A percentile compares a stretch with the other conserved stretches of the same genome.
phyloP scores from a whole-genome alignment of 2,329 filamentous ascomycete species.

The Dactylellina cionopaga region DNA sequence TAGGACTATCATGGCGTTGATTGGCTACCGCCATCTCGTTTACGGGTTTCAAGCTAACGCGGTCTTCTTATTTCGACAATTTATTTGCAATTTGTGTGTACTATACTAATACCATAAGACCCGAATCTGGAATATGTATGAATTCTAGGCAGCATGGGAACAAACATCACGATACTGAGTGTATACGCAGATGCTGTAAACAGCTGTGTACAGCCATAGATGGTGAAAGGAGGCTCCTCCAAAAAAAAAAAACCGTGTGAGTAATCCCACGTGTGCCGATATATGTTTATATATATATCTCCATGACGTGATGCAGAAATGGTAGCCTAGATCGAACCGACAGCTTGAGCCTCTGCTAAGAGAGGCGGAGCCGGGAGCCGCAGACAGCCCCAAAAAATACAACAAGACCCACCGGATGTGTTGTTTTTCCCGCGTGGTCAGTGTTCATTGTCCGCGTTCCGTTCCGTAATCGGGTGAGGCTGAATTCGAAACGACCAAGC shows the following conservation, averaged over 20 bases:
- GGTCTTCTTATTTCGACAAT: no score
- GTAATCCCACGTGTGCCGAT: conserved; percentile 36
- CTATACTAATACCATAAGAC: no score
- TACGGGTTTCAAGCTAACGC: no score
- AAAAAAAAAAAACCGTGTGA: neutral
- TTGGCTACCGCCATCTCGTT: no score
- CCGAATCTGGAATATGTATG: no score
- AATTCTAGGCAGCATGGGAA: no score
- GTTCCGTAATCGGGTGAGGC: conserved; percentile 4
- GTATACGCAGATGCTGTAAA: neutral
- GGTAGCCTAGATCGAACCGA: conserved; percentile 28
- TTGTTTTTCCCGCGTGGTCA: conserved; percentile 1
- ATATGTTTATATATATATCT: conserved; percentile 25
- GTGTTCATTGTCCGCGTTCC: neutral
- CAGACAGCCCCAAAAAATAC: conserved; percentile 30
- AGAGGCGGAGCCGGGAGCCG: conserved; percentile 23
- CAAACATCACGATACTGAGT: no score
- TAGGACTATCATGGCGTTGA: no score
- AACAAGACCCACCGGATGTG: conserved; percentile 45
- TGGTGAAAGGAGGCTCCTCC: neutral
- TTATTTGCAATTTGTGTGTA: no score
- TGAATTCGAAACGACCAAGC: conserved; percentile 14
- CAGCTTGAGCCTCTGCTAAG: conserved; percentile 12
- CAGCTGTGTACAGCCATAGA: neutral
- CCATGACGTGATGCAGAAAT: conserved; percentile 30